Evolutionary conservation across 1,139 yeast genomes (phyloP), one percentile per base, ranked within the genome.

Genomic region (Geotrichum siamense): DNA sequence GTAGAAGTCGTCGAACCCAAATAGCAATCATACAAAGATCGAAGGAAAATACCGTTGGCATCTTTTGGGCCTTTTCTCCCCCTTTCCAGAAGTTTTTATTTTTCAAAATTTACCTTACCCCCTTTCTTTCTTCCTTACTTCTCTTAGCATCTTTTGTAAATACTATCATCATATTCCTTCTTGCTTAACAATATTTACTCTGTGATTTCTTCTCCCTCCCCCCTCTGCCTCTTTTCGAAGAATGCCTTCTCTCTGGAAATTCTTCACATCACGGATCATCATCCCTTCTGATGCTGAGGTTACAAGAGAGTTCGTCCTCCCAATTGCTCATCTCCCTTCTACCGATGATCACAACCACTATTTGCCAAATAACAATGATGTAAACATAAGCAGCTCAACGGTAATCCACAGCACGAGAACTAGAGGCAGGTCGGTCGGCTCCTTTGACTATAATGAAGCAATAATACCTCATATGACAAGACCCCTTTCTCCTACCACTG

Each of bases 221-320:
- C n/a, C n/a, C n/a, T n/a, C n/a, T n/a, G n/a, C n/a, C n/a, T n/a
- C n/a, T n/a, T n/a, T n/a, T 25, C n/a, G 31, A n/a, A n/a, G 12
- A 33, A 37, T 37, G 40, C 17, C 12, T 17, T 27, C 40, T 16
- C n/a, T 37, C 9, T 28, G 10, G 15, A 43, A 42, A 28, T 36
- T 46, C 34, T 10, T 46, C 12, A 12, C 45, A n/a, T 46, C 49
- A 12, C 20, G 49, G 30, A 30, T 46, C 27, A 37, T 46, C 35
- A 25, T 43, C 17, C 49, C 49, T n/a, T 33, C 46, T 3, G 49
- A 46, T n/a, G 29, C 46, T 15, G 46, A 43, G 30, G 12, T 32
- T 25, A 19, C 39, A 9, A 3, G 33, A 33, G 43, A 35, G 19
- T 23, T 44, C 15, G 28, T 44, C n/a, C 43, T 36, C 15, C 37